Evolutionary conservation across 768 basidiomycete genomes (phyloP).

Genomic region (Lactifluus hygrophoroides): DNA sequence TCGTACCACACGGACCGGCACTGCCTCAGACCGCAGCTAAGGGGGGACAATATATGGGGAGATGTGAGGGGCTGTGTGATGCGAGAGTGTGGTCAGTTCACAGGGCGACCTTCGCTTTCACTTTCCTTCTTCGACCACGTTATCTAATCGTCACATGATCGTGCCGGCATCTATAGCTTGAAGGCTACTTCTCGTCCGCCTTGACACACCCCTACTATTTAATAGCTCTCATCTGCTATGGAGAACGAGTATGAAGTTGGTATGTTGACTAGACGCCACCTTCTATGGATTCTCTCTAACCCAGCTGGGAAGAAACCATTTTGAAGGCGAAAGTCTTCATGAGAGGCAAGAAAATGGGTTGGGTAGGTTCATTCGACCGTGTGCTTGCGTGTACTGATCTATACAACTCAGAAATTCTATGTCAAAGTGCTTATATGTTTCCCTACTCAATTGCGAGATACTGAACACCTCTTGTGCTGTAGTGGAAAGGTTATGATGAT

Average conservation of each 20-base stretch:
- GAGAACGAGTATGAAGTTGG: constrained; percentile 21
- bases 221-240: not conserved
- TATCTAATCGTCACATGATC: constrained; percentile 18
- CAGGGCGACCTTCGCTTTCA: no score
- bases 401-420: constrained; percentile 13
- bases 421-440: constrained; percentile 12
- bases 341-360: constrained; percentile 19
- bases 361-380: constrained; percentile 7
- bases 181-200: not conserved
- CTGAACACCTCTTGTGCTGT: not conserved
- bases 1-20: not conserved
- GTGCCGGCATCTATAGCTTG: not conserved
- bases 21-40: not conserved
- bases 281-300: not conserved
- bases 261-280: not conserved
- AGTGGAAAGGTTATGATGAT: constrained; percentile 20
- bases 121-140: no score
- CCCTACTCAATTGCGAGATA: not conserved
- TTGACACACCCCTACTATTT: not conserved
- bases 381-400: not conserved
- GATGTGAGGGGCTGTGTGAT: no score
- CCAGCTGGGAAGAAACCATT: constrained; percentile 7
- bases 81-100: no score
- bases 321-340: constrained; percentile 21
- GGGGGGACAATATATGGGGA: no score